These are phyloP conservation scores for Brachypodium distachyon DNA, from an alignment of 202 grass and related monocot species.

Conservation along the genomic window DNA sequence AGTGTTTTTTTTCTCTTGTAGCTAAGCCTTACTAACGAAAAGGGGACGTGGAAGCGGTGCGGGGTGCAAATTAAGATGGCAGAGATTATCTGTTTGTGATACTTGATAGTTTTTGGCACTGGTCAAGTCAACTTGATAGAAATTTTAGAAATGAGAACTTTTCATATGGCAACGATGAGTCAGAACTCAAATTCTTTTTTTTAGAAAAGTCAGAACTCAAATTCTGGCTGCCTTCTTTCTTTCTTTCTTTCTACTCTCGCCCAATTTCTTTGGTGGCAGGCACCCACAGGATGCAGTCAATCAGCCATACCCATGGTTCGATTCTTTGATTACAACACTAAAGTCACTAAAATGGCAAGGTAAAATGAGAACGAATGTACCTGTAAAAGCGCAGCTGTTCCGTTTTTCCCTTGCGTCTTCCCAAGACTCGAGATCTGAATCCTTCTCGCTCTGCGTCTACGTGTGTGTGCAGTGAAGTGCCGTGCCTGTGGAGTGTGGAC, in stretches of 20 bases:
- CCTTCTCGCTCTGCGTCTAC: not conserved
- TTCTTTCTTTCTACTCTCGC: no score
- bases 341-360: not conserved
- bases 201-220: no score
- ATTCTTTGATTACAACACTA: not conserved
- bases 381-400: no score
- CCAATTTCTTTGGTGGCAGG: not conserved
- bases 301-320: not conserved
- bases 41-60: no score
- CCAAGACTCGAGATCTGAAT: not conserved
- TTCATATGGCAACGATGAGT: not conserved
- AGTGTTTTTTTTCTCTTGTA: no score
- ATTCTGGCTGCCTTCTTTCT: no score
- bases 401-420: not conserved
- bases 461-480: not conserved
- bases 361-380: not conserved
- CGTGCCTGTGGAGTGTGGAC: conserved; percentile 2
- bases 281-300: not conserved
- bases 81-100: no score
- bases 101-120: no score
- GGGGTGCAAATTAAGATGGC: no score
- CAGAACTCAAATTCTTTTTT: not conserved
- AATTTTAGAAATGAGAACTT: not conserved
- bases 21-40: no score
- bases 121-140: not conserved